Percentiles rank a stretch among this genome's conserved stretches.
These are phyloP conservation scores for Plenodomus biglobosus DNA, from an alignment of 2,329 filamentous ascomycete species.

Conservation along the genomic window DNA sequence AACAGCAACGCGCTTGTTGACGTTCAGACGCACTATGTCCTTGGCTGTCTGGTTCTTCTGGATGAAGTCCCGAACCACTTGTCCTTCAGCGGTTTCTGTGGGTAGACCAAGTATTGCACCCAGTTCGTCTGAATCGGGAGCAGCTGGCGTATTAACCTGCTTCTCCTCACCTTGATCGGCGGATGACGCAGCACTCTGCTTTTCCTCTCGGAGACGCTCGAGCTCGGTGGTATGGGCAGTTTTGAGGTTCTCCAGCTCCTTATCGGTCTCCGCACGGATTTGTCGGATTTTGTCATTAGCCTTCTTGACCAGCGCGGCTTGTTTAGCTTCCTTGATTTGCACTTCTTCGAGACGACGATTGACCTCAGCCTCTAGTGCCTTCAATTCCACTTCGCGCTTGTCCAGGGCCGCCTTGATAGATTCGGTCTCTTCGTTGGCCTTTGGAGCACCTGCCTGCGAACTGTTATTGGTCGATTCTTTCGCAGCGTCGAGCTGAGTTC, in stretches of 20 bases:
- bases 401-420: conserved; percentile 38
- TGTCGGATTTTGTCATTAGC: conserved; percentile 68
- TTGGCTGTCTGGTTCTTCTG: conserved; percentile 10
- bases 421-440: conserved; percentile 50
- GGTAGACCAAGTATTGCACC: conserved; percentile 29
- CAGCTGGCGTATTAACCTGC: conserved; percentile 3
- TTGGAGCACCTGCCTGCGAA: conserved; percentile 46
- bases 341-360: conserved; percentile 35
- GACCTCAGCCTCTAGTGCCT: conserved; percentile 49
- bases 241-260: conserved; percentile 48
- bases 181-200: background rate
- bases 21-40: background rate
- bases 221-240: conserved; percentile 44
- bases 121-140: conserved; percentile 7
- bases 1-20: background rate
- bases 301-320: conserved; percentile 49
- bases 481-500: conserved; percentile 38
- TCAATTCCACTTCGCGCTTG: conserved; percentile 29
- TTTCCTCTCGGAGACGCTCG: conserved; percentile 27
- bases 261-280: conserved; percentile 20
- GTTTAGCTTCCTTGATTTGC: conserved; percentile 26
- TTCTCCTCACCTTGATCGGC: background rate
- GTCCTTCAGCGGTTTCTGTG: conserved; percentile 12
- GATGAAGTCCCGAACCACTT: conserved; percentile 12
- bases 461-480: conserved; percentile 10